Evolutionary conservation across 306 rosid genomes (phyloP).

Genomic region (Dryas alaskensis): DNA sequence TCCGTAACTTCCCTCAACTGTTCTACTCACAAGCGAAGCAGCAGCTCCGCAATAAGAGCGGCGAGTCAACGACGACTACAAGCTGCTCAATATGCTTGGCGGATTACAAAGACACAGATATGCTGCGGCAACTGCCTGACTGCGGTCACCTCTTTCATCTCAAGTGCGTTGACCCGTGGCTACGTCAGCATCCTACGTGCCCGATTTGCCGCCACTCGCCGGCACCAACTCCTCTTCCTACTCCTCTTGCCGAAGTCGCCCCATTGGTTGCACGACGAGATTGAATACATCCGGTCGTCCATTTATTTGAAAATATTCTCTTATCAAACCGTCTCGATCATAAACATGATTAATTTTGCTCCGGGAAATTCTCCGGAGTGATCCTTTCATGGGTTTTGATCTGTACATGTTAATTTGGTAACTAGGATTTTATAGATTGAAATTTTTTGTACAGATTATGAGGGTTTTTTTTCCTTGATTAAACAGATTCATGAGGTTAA

Average conservation of each 20-base stretch:
- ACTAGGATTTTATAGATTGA: no score
- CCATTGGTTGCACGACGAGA: conserved; percentile 12
- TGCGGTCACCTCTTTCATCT: conserved; percentile 45
- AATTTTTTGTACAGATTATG: no score
- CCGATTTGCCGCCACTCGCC: conserved; percentile 44
- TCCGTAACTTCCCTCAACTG: conserved; percentile 9
- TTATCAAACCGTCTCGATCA: no score
- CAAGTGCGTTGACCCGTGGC: conserved; percentile 45
- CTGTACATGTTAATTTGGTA: no score
- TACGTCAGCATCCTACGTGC: conserved; percentile 34
- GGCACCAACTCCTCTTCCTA: conserved; percentile 29
- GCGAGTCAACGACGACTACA: not conserved
- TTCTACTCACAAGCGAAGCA: conserved; percentile 4
- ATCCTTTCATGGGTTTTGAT: no score
- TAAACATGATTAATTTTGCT: no score
- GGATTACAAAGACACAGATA: conserved; percentile 29
- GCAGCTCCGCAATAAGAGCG: not conserved
- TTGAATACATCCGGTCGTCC: no score
- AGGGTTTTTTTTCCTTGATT: no score
- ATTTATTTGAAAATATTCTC: no score
- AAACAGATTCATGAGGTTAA: no score
- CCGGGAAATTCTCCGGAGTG: no score
- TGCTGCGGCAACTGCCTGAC: conserved; percentile 39
- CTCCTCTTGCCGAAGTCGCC: conserved; percentile 32
- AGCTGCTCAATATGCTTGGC: conserved; percentile 25